Percentiles rank a stretch among this genome's conserved stretches.
Evolutionary conservation across 257 asterid species (phyloP).

Genomic region (Jasminum sambac): DNA sequence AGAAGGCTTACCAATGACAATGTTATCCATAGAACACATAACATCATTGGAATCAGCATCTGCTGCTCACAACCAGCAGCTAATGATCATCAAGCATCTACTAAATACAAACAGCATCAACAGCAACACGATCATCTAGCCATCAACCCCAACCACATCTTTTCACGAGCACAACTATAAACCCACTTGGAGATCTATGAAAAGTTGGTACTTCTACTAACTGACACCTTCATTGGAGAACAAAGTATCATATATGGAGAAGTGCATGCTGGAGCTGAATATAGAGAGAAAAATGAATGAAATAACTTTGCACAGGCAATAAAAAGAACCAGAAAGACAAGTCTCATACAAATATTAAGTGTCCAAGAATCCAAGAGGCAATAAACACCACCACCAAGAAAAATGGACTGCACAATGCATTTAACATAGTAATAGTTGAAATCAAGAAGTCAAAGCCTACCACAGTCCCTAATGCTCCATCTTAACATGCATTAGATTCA

Average conservation of each 20-base stretch:
- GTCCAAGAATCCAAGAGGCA: neutral
- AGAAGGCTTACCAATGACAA: constrained; percentile 21
- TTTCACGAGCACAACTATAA: constrained; percentile 30
- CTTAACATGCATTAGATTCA: constrained; percentile 14
- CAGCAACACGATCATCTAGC: constrained; percentile 28
- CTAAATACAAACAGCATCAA: constrained; percentile 26
- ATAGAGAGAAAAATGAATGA: neutral
- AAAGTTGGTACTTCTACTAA: constrained; percentile 19
- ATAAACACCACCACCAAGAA: neutral
- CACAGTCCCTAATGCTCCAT: constrained; percentile 10
- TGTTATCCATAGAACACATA: neutral
- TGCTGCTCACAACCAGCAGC: constrained; percentile 26
- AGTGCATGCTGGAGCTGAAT: neutral
- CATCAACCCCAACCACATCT: constrained; percentile 26
- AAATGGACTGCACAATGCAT: neutral
- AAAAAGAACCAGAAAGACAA: neutral
- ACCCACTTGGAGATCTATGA: constrained; percentile 19
- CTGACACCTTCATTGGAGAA: neutral
- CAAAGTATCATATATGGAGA: neutral
- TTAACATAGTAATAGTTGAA: neutral
- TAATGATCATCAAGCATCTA: constrained; percentile 23
- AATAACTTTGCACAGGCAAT: neutral
- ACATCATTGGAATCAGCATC: constrained; percentile 4
- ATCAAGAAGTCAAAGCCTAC: constrained; percentile 12
- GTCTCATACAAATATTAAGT: neutral